Percentiles rank a stretch among this genome's conserved stretches.
Evolutionary conservation across 768 basidiomycete genomes (phyloP).

Genomic region (Heimioporus sp.): DNA sequence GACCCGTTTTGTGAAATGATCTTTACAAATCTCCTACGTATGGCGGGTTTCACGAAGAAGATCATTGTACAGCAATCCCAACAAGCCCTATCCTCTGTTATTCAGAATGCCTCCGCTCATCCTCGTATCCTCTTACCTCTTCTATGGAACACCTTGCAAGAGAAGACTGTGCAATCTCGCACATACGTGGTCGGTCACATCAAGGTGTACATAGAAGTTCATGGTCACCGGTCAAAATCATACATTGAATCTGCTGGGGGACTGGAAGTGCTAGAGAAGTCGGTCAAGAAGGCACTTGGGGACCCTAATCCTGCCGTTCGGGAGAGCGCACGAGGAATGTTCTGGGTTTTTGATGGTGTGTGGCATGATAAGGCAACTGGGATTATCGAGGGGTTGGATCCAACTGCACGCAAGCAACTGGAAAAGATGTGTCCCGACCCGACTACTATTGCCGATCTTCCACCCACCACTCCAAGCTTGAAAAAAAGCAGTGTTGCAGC

Average conservation of each 20-base stretch:
- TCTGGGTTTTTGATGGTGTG: conserved; percentile 76
- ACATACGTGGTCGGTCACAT: conserved; percentile 66
- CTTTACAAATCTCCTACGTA: conserved; percentile 72
- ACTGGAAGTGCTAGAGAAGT: conserved; percentile 70
- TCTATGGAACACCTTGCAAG: conserved; percentile 65
- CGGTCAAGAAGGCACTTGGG: conserved; percentile 65
- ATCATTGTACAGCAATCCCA: conserved; percentile 87
- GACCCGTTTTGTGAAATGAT: conserved; percentile 82
- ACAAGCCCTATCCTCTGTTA: conserved; percentile 60
- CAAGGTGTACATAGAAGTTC: conserved; percentile 70
- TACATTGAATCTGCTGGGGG: conserved; percentile 69
- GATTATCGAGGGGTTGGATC: conserved; percentile 69
- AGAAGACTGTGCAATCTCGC: conserved; percentile 80
- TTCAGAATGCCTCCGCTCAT: conserved; percentile 67
- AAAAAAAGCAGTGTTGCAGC: conserved; percentile 87
- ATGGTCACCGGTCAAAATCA: conserved; percentile 61
- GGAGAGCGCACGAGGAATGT: conserved; percentile 67
- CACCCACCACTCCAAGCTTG: conserved; percentile 51
- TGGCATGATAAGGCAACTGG: conserved; percentile 70
- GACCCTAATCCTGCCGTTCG: conserved; percentile 82
- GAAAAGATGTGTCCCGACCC: conserved; percentile 81
- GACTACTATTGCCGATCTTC: conserved; percentile 35
- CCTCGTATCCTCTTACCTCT: conserved; percentile 68
- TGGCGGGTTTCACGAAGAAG: conserved; percentile 93
- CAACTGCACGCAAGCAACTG: conserved; percentile 70